Evolutionary conservation across 1,139 yeast species (phyloP).

Genomic region (Taphrina flavorubra): DNA sequence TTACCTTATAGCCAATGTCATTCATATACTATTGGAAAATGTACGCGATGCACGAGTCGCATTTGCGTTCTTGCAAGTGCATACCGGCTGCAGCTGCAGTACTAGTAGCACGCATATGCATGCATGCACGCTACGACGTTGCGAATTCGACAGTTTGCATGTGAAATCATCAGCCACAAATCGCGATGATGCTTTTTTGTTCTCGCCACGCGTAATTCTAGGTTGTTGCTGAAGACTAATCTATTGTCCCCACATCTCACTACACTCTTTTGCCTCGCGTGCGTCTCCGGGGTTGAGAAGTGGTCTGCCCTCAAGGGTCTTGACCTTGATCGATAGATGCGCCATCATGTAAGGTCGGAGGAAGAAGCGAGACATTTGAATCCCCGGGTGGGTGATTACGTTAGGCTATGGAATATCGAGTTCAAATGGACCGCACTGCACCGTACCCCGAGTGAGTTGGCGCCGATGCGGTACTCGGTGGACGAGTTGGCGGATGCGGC

Average conservation of each 20-base stretch:
- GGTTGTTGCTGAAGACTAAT: too few relatives aligned
- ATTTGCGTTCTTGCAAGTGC: not conserved
- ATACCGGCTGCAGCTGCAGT: not conserved
- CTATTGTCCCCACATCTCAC: not conserved
- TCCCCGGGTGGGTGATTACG: conserved; percentile 30
- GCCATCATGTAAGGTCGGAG: conserved; percentile 28
- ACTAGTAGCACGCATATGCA: too few relatives aligned
- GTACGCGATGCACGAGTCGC: too few relatives aligned
- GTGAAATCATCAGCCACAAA: conserved; percentile 6
- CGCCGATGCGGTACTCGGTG: conserved; percentile 19
- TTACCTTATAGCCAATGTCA: too few relatives aligned
- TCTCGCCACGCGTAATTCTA: too few relatives aligned
- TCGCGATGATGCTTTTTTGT: not conserved
- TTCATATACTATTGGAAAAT: too few relatives aligned
- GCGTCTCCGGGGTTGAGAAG: too few relatives aligned
- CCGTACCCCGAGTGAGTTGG: conserved; percentile 25
- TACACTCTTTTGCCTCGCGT: not conserved
- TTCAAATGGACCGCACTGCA: conserved; percentile 31
- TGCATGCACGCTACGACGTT: too few relatives aligned
- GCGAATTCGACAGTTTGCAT: not conserved
- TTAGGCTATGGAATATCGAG: conserved; percentile 18
- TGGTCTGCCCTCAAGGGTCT: too few relatives aligned
- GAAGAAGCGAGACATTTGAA: conserved; percentile 14
- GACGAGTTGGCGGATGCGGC: conserved; percentile 32
- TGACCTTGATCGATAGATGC: conserved; percentile 1